Evolutionary conservation across 176 grass and related monocot species (phyloP).

Genomic region (Microstegium vimineum): DNA sequence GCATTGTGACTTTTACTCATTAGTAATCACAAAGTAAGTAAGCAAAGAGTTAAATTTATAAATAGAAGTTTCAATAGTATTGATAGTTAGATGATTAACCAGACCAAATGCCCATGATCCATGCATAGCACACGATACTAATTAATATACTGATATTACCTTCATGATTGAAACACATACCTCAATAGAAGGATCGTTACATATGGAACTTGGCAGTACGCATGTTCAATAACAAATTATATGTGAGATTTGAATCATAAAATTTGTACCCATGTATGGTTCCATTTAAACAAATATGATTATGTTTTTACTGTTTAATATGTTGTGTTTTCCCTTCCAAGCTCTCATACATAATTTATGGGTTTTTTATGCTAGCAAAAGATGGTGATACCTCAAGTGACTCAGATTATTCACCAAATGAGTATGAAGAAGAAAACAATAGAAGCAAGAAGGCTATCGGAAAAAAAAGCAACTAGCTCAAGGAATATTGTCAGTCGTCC

Average conservation of each 20-base stretch:
- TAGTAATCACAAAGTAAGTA: background rate
- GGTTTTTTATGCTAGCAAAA: background rate
- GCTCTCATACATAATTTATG: background rate
- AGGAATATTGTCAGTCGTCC: background rate
- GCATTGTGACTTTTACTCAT: background rate
- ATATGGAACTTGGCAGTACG: background rate
- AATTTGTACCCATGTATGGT: background rate
- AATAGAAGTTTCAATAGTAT: background rate
- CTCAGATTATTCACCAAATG: background rate
- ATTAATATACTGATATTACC: background rate
- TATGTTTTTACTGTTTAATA: background rate
- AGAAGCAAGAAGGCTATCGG: background rate
- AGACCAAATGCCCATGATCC: background rate
- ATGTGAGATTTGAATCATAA: background rate
- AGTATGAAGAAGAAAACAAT: background rate
- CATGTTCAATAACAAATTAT: background rate
- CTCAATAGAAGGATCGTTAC: background rate
- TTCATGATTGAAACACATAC: background rate
- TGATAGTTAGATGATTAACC: background rate
- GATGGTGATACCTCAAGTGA: background rate
- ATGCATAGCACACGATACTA: background rate
- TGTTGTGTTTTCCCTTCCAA: background rate
- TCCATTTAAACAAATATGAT: too few species aligned
- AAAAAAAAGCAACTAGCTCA: background rate
- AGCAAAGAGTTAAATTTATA: background rate